Base-by-base conservation (phyloP, 2,329 filamentous ascomycete genomes). In the Colletotrichum phormii region DNA sequence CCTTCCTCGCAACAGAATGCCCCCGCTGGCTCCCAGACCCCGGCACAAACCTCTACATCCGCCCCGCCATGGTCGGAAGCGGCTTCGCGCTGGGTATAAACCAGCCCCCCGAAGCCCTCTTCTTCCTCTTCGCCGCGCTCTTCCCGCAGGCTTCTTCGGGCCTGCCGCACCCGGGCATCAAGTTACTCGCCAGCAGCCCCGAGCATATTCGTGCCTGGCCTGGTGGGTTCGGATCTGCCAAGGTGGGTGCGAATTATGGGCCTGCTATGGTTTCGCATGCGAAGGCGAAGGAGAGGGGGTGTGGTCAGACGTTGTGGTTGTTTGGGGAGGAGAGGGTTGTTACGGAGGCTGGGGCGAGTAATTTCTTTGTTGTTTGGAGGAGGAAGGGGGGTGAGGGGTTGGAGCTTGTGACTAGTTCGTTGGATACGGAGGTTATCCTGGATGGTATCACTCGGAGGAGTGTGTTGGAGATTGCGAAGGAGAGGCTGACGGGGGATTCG, bases 371-470 rank as follows among this genome's bases (percentile, higher is more conserved):
- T 6, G 83, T 91, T 26, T 89, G 87, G 88, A 80, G 79, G 55
- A 84, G 64, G 31, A 29, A 67, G 64, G 53, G 35, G 49, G 83
- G 82, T 1, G 91, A 89, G 5, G 88, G 86, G 76, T 78, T 89
- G 26, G 88, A 97, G 85, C 87, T 98, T 35, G 87, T 98, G 67
- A 98, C 95, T 2, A 95, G 95, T 2, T 94, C 94, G 8, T 84
- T 98, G 61, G 93, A 93, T 67, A 94, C 94, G 78, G 91, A 92
- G 79, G 88, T 98, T 72, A 97, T 98, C 77, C 87, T 98, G 3
- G 93, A 95, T 74, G 95, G 95, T 75, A 92, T 98, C 12, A 98
- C 95, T 22, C 88, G 95, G 64, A 88, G 93, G 66, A 95, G 93
- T 77, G 90, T 95, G 22, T 82, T 98, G 46, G 92, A 96, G 75